Evolutionary conservation across 345 rosid genomes (phyloP), one percentile per base, ranked within the genome.

Genomic region (Cardamine occulta): DNA sequence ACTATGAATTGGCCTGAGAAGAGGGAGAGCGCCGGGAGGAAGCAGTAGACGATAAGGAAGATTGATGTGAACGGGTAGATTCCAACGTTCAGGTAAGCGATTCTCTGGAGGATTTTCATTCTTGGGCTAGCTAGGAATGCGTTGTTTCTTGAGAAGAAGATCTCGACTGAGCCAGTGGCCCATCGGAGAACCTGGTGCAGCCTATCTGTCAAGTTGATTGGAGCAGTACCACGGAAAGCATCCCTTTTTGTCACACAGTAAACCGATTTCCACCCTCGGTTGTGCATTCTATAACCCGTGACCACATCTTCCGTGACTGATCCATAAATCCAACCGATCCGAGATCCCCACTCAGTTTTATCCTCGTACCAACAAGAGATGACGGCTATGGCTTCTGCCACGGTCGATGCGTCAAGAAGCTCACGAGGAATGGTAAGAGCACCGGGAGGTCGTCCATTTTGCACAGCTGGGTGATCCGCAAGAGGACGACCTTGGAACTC

Each of bases 311-410:
- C 98, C 0, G 98, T 94, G 23, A 94, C 97, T 7, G 98, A 94
- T 29, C 98, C 98, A 62, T 94, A 94, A 79, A 94, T 94, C 98
- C 98, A 94, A 45, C 98, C 97, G 23, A 90, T 85, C 26, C 98
- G 87, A 2, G 80, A 72, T 31, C 98, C 98, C 98, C 98, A 94
- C 80, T 94, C 97, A 14, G 98, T 94, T 85, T 94, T 94, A 70
- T 94, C 98, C 74, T 94, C 97, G 6, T 94, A 94, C 98, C 98
- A 94, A 84, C 98, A 94, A 21, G 98, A 94, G 68, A 94, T 94
- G 66, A 94, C 98, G 37, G 93, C 91, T 58, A 94, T 91, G 35
- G 98, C 98, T 85, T 94, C 98, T 2, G 98, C 98, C 64, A 94
- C 97, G 11, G 97, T 94, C 9, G 97, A 86, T 13, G 98, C 98